Evolutionary conservation across 2,329 filamentous ascomycete genomes (phyloP), one percentile per base, ranked within the genome.

Genomic region (Clonostachys solani): DNA sequence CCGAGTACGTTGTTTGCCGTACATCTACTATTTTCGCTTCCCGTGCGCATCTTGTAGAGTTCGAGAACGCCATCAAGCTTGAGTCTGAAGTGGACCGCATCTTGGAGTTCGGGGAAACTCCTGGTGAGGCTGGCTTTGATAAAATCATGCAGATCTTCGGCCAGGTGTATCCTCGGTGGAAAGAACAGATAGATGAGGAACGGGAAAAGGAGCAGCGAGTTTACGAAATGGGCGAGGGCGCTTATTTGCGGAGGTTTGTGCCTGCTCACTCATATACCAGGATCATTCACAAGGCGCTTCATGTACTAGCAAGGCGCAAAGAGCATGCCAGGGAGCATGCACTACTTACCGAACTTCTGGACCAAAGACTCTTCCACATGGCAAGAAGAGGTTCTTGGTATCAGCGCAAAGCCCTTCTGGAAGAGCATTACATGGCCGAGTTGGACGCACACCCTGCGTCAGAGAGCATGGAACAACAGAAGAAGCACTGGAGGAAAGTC

Each of bases 261-360:
- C 89, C 92, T 1, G 92, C 87, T 0, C 95, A 95, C 78, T 86
- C 95, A 0, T 96, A 96, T 57, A 97, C 94, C 0, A 80, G 94
- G 12, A 91, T 99, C 50, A 77, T 96, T 5, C 91, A 96, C 67
- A 97, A 97, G 64, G 87, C 87, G 4, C 81, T 87, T 1, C 80
- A 84, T 48, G 83, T 91, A 3, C 77, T 95, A 15, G 91, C 87
- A 1, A 85, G 89, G 29, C 81, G 92, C 51, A 96, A 96, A 60
- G 75, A 91, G 43, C 83, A 97, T 61, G 74, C 74, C 47, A 80
- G 81, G 23, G 94, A 99, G 60, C 84, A 96, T 59, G 69, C 75
- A 3, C 69, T 96, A 1, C 69, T 96, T 2, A 75, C 68, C 0
- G 88, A 94, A 58, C 77, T 99, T 5, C 80, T 99, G 0, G 69